Percentiles rank a stretch among this genome's conserved stretches.
Conservation (phyloP, 1,284 basidiomycete species). For the Bondarzewia mesenterica region DNA sequence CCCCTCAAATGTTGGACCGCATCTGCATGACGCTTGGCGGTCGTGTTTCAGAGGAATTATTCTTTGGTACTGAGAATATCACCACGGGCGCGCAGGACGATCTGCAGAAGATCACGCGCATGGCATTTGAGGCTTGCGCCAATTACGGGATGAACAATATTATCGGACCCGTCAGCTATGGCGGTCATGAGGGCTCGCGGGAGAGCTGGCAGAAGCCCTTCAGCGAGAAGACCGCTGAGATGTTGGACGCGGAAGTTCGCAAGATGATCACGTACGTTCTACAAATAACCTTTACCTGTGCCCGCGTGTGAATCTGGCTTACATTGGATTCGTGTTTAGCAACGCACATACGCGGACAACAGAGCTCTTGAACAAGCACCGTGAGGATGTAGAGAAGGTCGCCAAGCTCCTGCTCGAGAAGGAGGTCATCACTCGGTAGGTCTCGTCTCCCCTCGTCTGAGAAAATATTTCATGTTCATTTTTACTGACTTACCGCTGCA, state of each 20-base stretch:
- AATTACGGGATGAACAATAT: constrained; percentile 95
- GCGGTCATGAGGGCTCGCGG: constrained; percentile 73
- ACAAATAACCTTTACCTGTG: not conserved
- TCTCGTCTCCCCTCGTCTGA: constrained; percentile 5
- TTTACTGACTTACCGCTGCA: constrained; percentile 18
- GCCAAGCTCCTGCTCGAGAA: constrained; percentile 86
- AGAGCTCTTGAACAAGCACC: constrained; percentile 75
- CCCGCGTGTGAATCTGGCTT: not conserved
- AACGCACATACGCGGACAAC: constrained; percentile 83
- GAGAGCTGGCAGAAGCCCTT: constrained; percentile 97
- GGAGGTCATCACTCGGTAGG: constrained; percentile 89
- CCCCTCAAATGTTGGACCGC: constrained; percentile 89
- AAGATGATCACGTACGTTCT: constrained; percentile 86
- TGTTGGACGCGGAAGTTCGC: constrained; percentile 86
- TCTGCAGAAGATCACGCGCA: constrained; percentile 94
- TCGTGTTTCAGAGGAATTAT: constrained; percentile 96
- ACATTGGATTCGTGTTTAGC: constrained; percentile 25
- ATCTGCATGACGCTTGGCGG: constrained; percentile 99
- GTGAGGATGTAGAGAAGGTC: constrained; percentile 90
- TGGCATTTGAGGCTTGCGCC: constrained; percentile 94
- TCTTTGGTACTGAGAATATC: constrained; percentile 89
- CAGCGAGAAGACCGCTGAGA: constrained; percentile 94
- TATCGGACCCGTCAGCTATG: constrained; percentile 95
- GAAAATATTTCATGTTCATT: not conserved
- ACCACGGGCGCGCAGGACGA: constrained; percentile 98